Base-by-base conservation (phyloP, 2,329 filamentous ascomycete species). In the Pezicula carpinea region DNA sequence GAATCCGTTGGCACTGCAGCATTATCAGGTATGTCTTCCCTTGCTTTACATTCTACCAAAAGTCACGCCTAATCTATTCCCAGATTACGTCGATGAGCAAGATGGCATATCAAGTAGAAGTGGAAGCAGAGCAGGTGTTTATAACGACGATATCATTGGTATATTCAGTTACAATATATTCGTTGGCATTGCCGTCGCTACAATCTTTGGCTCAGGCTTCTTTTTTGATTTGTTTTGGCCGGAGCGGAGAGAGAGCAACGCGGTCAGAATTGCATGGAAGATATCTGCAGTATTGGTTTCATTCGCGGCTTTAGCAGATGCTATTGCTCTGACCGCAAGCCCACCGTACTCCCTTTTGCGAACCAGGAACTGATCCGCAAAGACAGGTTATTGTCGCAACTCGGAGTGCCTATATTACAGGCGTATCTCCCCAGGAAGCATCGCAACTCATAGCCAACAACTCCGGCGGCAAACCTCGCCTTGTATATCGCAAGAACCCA, bases 151-250 rank as follows among this genome's bases (percentile, higher is more conserved):
- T 56, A 78, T 75, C 51, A 63, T 81, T 51, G 76, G 76, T 21
- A 72, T 75, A 7, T 73, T 71, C 1, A 73, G 72, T 2, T 81
- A 74, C 65, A 80, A 81, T 57, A 79, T 81, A 56, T 80, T 79
- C 51, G 71, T 76, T 6, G 77, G 78, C 17, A 67, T 81, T 26
- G 76, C 72, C 15, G 72, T 80, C 7, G 77, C 77, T 13, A 76
- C 72, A 39, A 74, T 81, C 55, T 81, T 82, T 55, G 77, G 77
- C 18, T 71, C 72, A 1, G 77, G 72, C 0, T 81, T 81, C 66
- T 80, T 81, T 67, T 80, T 81, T 62, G 78, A 81, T 56, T 70
- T 82, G 3, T 79, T 80, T 64, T 81, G 76, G 75, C 77, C 77
- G 0, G 75, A 77, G 43, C 69, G 77, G 40, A 59, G 67, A 8